A percentile compares a stretch with the other conserved stretches of the same genome.
These are phyloP conservation scores for Sugiyamaella japonica DNA, from an alignment of 1,139 yeast genomes.

Conservation along the genomic window DNA sequence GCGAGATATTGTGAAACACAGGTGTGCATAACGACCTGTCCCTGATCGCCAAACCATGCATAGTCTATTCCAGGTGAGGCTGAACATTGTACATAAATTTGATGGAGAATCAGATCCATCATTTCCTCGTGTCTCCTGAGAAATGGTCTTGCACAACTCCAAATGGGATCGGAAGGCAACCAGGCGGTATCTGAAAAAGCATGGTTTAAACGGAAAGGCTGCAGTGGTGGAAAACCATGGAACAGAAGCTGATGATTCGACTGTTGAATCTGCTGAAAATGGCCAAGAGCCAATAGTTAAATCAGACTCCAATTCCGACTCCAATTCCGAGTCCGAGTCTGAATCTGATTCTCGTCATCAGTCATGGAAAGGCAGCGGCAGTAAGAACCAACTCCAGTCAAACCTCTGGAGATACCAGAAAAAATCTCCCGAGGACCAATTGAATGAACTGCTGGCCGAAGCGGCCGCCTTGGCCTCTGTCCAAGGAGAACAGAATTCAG, in stretches of 20 bases:
- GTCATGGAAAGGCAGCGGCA: slow-evolving; percentile 2
- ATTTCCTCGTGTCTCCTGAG: neutral
- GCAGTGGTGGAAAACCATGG: slow-evolving; percentile 5
- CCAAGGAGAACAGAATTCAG: slow-evolving; percentile 6
- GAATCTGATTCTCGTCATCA: neutral
- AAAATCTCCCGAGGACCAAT: slow-evolving; percentile 15
- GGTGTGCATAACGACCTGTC: too few species aligned
- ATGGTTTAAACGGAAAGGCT: slow-evolving; percentile 24
- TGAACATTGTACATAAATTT: neutral
- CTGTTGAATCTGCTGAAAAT: neutral
- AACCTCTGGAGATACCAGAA: slow-evolving; percentile 18
- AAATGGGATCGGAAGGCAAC: slow-evolving; percentile 36
- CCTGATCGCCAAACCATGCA: too few species aligned
- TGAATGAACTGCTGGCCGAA: slow-evolving; percentile 12
- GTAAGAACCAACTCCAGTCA: slow-evolving; percentile 1
- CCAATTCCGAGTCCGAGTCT: neutral
- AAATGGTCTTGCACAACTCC: slow-evolving; percentile 35
- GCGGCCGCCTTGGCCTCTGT: slow-evolving; percentile 11
- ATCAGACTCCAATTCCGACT: neutral
- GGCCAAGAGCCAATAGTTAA: neutral
- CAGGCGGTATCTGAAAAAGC: slow-evolving; percentile 30
- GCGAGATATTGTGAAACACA: too few species aligned
- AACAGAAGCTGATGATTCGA: neutral
- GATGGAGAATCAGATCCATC: neutral
- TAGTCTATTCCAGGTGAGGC: neutral